Conservation (phyloP, 345 rosid genomes). For the Lenwebbia sp. region DNA sequence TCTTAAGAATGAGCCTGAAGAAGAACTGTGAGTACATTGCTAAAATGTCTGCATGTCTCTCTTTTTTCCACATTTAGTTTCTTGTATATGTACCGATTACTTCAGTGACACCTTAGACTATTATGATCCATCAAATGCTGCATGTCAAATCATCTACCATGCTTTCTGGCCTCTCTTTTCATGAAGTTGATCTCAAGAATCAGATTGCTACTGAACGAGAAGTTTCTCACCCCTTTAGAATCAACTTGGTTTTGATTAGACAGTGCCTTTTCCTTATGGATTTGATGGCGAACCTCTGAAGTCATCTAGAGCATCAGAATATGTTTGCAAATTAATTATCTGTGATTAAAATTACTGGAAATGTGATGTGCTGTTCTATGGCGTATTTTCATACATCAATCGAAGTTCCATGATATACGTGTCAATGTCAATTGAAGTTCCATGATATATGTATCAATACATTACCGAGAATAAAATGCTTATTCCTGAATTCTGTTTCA, state of each 20-base stretch:
- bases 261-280: background rate
- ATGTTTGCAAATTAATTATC: background rate
- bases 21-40: conserved; percentile 52
- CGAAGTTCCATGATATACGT: background rate
- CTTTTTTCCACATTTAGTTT: background rate
- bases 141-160: background rate
- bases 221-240: background rate
- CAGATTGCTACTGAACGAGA: background rate
- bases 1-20: conserved; percentile 82
- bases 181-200: background rate
- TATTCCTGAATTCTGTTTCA: background rate
- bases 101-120: background rate
- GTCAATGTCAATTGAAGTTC: background rate
- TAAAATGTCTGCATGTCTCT: background rate
- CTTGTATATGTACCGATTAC: background rate
- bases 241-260: background rate
- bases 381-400: background rate
- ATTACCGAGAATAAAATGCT: background rate
- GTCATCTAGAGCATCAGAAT: background rate
- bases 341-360: background rate
- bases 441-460: background rate
- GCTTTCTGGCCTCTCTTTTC: background rate
- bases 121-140: background rate
- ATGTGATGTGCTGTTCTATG: background rate
- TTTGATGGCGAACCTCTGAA: background rate